A percentile compares a stretch with the other conserved stretches of the same genome.
Evolutionary conservation across 1,139 yeast genomes (phyloP).

Genomic region (Hyphopichia khmerensis): DNA sequence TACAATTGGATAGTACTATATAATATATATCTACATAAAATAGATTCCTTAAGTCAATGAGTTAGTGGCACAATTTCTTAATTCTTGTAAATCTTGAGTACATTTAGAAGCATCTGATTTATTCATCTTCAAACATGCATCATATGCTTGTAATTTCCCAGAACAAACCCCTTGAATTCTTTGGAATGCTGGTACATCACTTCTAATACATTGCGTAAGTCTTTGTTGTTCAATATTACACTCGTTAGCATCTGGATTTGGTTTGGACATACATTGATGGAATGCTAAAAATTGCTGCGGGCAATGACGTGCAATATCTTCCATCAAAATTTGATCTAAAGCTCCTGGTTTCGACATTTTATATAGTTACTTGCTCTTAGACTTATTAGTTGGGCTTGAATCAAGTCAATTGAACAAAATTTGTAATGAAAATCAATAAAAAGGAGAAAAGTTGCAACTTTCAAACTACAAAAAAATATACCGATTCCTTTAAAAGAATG

Average conservation of each 20-base stretch:
- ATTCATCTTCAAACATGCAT: slow-evolving; percentile 50
- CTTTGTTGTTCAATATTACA: slow-evolving; percentile 53
- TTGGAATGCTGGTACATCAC: slow-evolving; percentile 62
- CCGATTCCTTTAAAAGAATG: too few species aligned
- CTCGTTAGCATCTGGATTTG: slow-evolving; percentile 43
- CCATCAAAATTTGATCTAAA: slow-evolving; percentile 32
- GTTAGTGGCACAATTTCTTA: slow-evolving; percentile 38
- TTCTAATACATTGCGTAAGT: slow-evolving; percentile 57
- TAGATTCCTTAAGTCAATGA: not conserved
- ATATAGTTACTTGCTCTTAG: too few species aligned
- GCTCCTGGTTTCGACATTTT: slow-evolving; percentile 15
- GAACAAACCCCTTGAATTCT: slow-evolving; percentile 60
- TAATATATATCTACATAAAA: not conserved
- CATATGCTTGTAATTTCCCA: slow-evolving; percentile 56
- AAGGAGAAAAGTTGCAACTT: not conserved
- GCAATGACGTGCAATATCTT: slow-evolving; percentile 59
- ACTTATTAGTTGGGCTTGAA: too few species aligned
- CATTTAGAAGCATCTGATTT: slow-evolving; percentile 40
- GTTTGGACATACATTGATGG: slow-evolving; percentile 58
- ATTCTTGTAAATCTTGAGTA: slow-evolving; percentile 24
- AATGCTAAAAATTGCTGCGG: slow-evolving; percentile 64
- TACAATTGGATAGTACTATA: not conserved
- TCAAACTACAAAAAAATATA: too few species aligned
- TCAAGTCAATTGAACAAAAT: too few species aligned
- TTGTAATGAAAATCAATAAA: too few species aligned